Evolutionary conservation across 2,329 filamentous ascomycete genomes (phyloP), one percentile per base, ranked within the genome.

Genomic region (Cadophora sp.): DNA sequence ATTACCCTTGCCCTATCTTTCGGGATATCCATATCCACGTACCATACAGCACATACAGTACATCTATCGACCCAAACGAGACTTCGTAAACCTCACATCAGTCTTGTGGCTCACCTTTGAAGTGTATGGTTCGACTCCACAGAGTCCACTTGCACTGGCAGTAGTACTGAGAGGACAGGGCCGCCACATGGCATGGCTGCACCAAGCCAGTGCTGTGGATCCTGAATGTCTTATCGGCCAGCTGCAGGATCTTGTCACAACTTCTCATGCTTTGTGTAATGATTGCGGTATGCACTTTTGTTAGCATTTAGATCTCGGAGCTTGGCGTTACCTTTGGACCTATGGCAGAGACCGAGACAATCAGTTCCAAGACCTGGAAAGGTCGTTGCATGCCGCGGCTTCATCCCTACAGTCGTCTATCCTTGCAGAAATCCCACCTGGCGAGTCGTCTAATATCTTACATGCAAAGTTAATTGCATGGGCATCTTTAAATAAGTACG

Each of bases 181-280:
- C 7, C 31, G 7, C 3, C 43, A 46, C 59, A 48, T 46, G 40
- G 34, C n/a, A 48, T 19, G 22, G 26, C 19, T 29, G 31, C 29
- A 55, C 43, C 40, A 43, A 37, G 34, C 34, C 11, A 16, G 40
- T 19, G 5, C 40, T 19, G 40, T 43, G 40, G 40, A 16, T 24
- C 37, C 48, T 29, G 29, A 64, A 56, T 46, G 31, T 64, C 64
- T 66, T 60, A 61, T 53, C 64, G 64, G 64, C 37, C 19, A 43
- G 27, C 27, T 29, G 29, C 64, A 66, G 56, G 22, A 66, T 66
- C 64, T 64, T 56, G 62, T 64, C 62, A 64, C 22, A 56, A 27
- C 22, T 31, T 56, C 37, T 58, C 51, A 58, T 34, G 50, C 34
- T 58, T 58, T 43, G 51, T 31, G 51, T 64, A 43, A 58, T 34